Evolutionary conservation across 768 basidiomycete genomes (phyloP).

Genomic region (Amanita fuliginea): DNA sequence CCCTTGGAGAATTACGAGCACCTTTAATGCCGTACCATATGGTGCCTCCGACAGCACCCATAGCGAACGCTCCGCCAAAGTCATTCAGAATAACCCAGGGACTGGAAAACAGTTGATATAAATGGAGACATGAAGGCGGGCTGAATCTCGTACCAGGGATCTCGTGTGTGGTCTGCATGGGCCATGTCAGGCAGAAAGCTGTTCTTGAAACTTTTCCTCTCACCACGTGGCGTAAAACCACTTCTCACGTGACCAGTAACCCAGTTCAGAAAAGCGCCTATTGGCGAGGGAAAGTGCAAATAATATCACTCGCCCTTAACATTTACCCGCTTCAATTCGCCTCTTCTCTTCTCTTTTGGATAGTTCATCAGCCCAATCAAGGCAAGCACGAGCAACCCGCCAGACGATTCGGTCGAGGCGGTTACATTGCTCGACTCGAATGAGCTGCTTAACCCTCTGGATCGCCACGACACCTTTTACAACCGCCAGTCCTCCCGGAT

Average conservation of each 20-base stretch:
- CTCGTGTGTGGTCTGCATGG: conserved; percentile 86
- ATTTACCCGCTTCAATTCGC: no score
- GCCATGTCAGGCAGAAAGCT: conserved; percentile 40
- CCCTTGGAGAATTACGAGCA: conserved; percentile 90
- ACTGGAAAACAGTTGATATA: conserved; percentile 29
- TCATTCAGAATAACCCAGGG: conserved; percentile 99
- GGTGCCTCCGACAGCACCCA: conserved; percentile 96
- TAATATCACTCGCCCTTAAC: no score
- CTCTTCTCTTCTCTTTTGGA: no score
- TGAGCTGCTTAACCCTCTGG: no score
- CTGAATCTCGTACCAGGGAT: conserved; percentile 59
- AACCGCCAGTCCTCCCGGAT: no score
- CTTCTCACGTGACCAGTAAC: not conserved
- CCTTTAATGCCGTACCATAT: conserved; percentile 99
- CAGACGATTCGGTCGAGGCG: no score
- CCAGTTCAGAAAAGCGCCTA: no score
- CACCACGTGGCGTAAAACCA: not conserved
- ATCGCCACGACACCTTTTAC: no score
- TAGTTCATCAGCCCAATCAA: no score
- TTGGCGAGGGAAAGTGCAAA: no score
- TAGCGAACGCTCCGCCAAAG: conserved; percentile 94
- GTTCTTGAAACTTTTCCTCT: conserved; percentile 8
- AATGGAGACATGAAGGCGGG: not conserved
- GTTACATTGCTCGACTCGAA: no score
- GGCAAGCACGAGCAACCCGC: no score